Conservation (phyloP, 2,329 filamentous ascomycete species). For the Grosmannia serpens region DNA sequence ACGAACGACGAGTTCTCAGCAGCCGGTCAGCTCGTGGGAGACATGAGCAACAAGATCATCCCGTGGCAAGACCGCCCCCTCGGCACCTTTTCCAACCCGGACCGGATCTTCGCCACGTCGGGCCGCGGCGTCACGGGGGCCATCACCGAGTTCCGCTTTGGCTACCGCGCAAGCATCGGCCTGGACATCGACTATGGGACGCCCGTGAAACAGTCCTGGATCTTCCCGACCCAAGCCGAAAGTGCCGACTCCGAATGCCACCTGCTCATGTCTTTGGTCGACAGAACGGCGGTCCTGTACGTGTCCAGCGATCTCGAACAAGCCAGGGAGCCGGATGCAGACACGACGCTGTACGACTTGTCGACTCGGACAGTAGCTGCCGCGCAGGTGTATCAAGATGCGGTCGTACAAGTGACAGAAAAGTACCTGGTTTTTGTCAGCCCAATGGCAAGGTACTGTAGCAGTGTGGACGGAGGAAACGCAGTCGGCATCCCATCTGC, state of each 20-base stretch:
- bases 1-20: slow-evolving; percentile 28
- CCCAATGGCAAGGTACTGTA: slow-evolving; percentile 22
- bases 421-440: slow-evolving; percentile 28
- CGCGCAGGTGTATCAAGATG: slow-evolving; percentile 22
- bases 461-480: not conserved
- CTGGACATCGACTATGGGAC: slow-evolving; percentile 40
- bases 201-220: slow-evolving; percentile 41
- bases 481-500: not conserved
- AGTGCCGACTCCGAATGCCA: slow-evolving; percentile 21
- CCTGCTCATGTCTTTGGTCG: slow-evolving; percentile 37
- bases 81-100: slow-evolving; percentile 39
- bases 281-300: slow-evolving; percentile 34
- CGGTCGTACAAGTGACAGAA: slow-evolving; percentile 44
- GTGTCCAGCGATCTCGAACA: slow-evolving; percentile 36
- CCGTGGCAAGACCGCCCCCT: slow-evolving; percentile 22
- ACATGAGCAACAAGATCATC: slow-evolving; percentile 10
- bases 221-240: slow-evolving; percentile 24
- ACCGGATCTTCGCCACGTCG: slow-evolving; percentile 55
- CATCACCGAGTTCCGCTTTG: slow-evolving; percentile 57
- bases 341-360: slow-evolving; percentile 37
- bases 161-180: slow-evolving; percentile 57
- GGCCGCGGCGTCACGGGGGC: slow-evolving; percentile 51
- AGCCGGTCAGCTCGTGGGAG: slow-evolving; percentile 15
- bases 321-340: slow-evolving; percentile 29
- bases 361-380: slow-evolving; percentile 40